Percentiles rank a stretch among this genome's conserved stretches.
These are phyloP conservation scores for Hydrangea macrophylla DNA, from an alignment of 148 eudicot species.

Conservation along the genomic window DNA sequence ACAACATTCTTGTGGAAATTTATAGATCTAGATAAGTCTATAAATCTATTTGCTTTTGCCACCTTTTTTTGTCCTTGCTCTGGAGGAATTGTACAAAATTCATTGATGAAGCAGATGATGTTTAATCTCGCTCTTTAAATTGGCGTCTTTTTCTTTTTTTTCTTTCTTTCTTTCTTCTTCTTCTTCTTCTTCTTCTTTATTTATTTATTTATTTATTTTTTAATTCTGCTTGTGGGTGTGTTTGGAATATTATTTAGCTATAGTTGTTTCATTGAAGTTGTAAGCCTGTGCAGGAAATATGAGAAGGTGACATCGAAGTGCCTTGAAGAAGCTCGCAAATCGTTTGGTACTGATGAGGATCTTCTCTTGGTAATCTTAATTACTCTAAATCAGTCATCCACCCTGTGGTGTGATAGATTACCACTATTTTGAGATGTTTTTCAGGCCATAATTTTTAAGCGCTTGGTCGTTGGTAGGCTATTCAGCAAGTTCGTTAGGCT, in stretches of 20 bases:
- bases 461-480: neutral
- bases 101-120: too few species aligned
- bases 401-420: neutral
- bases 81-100: too few species aligned
- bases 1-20: too few species aligned
- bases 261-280: neutral
- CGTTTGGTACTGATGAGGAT: slow-evolving; percentile 98
- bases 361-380: slow-evolving; percentile 65
- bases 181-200: too few species aligned
- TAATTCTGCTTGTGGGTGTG: too few species aligned
- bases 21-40: too few species aligned
- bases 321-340: slow-evolving; percentile 81
- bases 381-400: slow-evolving; percentile 1
- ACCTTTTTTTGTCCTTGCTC: too few species aligned
- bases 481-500: too few species aligned
- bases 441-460: neutral
- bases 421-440: neutral
- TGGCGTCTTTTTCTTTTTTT: neutral
- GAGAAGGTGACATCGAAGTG: slow-evolving; percentile 57
- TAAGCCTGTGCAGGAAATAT: slow-evolving; percentile 53
- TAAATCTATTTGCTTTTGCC: too few species aligned
- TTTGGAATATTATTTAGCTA: neutral
- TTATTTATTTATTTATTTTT: too few species aligned
- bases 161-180: too few species aligned
- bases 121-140: neutral